Evolutionary conservation across 805 yeast genomes (phyloP), one percentile per base, ranked within the genome.

Genomic region (Ogataea methylovora): DNA sequence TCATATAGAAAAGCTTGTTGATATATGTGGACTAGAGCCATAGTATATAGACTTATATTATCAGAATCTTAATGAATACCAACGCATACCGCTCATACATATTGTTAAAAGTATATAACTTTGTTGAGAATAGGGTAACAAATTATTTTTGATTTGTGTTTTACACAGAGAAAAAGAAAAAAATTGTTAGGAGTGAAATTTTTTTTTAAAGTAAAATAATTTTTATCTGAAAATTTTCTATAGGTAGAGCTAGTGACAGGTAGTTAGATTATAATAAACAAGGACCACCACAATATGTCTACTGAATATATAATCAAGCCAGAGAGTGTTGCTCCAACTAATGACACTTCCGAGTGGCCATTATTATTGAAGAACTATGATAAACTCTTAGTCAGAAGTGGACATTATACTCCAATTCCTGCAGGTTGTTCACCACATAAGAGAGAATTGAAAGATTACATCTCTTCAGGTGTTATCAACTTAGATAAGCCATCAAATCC

Each of bases 401-500:
- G 95, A 30, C 98, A 92, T 60, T 90, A 92, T 61, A 90, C 97
- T 29, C 97, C 97, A 48, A 88, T 88, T 49, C 97, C 97, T 52
- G 71, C 90, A 36, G 98, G 98, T 45, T 75, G 90, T 58, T 77
- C 95, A 35, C 98, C 98, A 41, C 73, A 84, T 58, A 87, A 86
- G 65, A 81, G 98, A 71, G 97, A 87, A 62, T 68, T 92, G 49
- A 84, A 84, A 63, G 72, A 84, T 23, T 92, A 92, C 61, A 71
- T 92, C 51, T 76, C 92, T 32, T 80, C 95, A 6, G 98, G 98
- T 72, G 95, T 92, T 34, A 90, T 92, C 58, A 92, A 92, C 69
- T 73, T 92, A 51, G 98, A 92, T 68, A 92, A 92, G 60, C 98
- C 98, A 48, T 84, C 96, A 19, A 92, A 92, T 63, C 98, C 98